Evolutionary conservation across 441 rosid species (phyloP).

Genomic region (Bocquillonia castaneifolia): DNA sequence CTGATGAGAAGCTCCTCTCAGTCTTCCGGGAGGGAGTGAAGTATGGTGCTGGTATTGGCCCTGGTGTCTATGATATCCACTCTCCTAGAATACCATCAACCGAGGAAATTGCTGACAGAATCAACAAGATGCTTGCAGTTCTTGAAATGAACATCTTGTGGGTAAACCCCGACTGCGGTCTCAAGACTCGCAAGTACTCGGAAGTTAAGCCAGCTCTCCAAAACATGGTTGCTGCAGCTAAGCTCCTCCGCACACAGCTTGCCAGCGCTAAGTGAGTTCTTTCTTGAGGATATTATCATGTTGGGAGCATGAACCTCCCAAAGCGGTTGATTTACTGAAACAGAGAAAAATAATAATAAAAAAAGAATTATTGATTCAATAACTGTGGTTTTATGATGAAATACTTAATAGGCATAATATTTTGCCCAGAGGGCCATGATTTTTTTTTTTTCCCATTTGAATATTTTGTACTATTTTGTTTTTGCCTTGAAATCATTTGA

Average conservation of each 20-base stretch:
- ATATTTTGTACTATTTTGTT: conserved; percentile 9
- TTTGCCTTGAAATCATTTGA: conserved; percentile 15
- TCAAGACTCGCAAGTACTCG: conserved; percentile 84
- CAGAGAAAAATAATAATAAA: background rate
- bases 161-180: conserved; percentile 99
- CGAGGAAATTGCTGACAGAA: conserved; percentile 85
- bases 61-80: conserved; percentile 95
- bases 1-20: conserved; percentile 92
- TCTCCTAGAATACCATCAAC: conserved; percentile 90
- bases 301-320: background rate
- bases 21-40: conserved; percentile 98
- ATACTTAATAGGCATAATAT: conserved; percentile 19
- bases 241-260: conserved; percentile 83
- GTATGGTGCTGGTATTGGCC: conserved; percentile 96
- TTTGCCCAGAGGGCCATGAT: conserved; percentile 12
- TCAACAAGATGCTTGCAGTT: conserved; percentile 96
- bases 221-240: conserved; percentile 91
- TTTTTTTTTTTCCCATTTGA: background rate
- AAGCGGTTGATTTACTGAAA: conserved; percentile 18
- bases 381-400: conserved; percentile 20
- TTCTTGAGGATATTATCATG: background rate
- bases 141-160: conserved; percentile 86
- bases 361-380: conserved; percentile 19
- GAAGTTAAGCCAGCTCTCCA: conserved; percentile 91
- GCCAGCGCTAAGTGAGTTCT: conserved; percentile 70